These are phyloP conservation scores for Nicotiana noctiflora DNA, from an alignment of 257 asterid species.

Conservation along the genomic window DNA sequence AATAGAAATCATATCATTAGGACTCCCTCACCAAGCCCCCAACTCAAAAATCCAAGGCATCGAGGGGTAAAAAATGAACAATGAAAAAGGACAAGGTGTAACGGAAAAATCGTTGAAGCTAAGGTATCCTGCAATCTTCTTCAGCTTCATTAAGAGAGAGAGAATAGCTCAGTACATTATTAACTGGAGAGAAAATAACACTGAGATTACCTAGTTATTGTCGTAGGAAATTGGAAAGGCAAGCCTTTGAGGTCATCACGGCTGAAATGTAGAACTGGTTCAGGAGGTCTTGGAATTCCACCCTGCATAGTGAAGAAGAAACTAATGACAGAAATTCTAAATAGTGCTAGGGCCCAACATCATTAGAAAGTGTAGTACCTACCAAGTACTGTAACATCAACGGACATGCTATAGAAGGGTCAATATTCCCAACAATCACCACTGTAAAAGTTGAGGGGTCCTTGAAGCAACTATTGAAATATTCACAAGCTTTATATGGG, in stretches of 20 bases:
- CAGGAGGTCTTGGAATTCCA: constrained; percentile 78
- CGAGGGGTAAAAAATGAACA: neutral
- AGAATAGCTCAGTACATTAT: neutral
- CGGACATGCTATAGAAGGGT: constrained; percentile 75
- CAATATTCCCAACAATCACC: constrained; percentile 86
- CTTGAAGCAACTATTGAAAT: constrained; percentile 75
- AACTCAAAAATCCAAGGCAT: neutral
- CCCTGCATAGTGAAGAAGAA: constrained; percentile 48
- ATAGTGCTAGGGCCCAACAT: constrained; percentile 7
- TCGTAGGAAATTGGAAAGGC: constrained; percentile 79
- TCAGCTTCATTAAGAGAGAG: constrained; percentile 8
- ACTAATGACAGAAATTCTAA: constrained; percentile 12
- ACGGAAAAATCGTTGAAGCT: neutral
- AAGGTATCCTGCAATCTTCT: constrained; percentile 7
- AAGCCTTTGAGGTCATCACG: constrained; percentile 88
- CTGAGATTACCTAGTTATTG: constrained; percentile 53
- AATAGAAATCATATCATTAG: constrained; percentile 8
- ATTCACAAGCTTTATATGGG: constrained; percentile 79
- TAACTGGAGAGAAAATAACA: constrained; percentile 8
- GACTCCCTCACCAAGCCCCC: neutral
- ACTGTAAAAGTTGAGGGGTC: constrained; percentile 89
- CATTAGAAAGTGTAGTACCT: constrained; percentile 21
- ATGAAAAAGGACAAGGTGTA: neutral
- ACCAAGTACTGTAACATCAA: constrained; percentile 79
- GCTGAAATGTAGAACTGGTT: constrained; percentile 56